These are phyloP conservation scores for Pseudomonodictys pantanalensis DNA, from an alignment of 495 filamentous ascomycete species.

Conservation along the genomic window DNA sequence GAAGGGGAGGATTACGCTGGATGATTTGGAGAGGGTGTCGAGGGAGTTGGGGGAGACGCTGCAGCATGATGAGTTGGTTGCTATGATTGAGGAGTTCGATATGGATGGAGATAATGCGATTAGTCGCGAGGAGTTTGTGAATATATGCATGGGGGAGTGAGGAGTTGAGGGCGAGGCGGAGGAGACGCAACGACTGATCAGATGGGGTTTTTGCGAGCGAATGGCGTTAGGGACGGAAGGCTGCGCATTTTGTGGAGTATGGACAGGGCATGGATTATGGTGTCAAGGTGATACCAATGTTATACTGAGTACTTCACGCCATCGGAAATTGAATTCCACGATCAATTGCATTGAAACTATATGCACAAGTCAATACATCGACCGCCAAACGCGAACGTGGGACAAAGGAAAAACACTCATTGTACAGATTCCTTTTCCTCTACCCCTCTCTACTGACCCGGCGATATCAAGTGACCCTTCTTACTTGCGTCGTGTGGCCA, in stretches of 20 bases:
- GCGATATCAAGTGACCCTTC: slow-evolving; percentile 80
- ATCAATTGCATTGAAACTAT: slow-evolving; percentile 16
- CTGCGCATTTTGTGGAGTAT: too few species aligned
- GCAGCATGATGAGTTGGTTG: slow-evolving; percentile 84
- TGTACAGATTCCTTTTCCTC: slow-evolving; percentile 17
- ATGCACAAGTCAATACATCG: slow-evolving; percentile 27
- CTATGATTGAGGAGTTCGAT: slow-evolving; percentile 99
- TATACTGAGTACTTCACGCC: neutral
- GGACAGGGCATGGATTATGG: neutral
- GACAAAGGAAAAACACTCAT: slow-evolving; percentile 9
- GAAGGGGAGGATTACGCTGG: slow-evolving; percentile 81
- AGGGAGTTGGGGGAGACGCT: slow-evolving; percentile 86
- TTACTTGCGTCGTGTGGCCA: slow-evolving; percentile 74
- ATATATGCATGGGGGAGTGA: slow-evolving; percentile 56
- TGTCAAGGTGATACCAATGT: slow-evolving; percentile 8
- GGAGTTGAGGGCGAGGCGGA: neutral
- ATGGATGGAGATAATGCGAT: slow-evolving; percentile 88
- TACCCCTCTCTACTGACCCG: slow-evolving; percentile 62
- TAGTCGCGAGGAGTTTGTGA: slow-evolving; percentile 83
- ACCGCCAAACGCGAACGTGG: slow-evolving; percentile 5
- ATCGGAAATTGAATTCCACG: neutral
- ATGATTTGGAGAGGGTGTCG: slow-evolving; percentile 82
- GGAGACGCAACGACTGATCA: too few species aligned
- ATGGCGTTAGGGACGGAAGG: too few species aligned
- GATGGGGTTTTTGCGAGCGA: neutral